Evolutionary conservation across 306 rosid genomes (phyloP).

Genomic region (Ormosia semicastrata): DNA sequence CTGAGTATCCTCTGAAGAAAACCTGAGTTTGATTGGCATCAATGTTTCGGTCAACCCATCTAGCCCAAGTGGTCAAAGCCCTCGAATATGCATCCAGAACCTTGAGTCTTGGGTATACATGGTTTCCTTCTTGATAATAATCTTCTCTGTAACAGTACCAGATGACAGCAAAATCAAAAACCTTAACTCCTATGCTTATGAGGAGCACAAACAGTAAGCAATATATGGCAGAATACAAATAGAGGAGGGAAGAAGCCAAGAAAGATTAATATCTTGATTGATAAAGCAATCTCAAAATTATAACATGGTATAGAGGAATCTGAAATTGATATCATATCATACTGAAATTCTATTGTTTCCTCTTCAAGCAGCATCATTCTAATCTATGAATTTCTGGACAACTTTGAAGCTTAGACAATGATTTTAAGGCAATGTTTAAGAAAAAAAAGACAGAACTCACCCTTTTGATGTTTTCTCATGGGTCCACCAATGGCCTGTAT

Average conservation of each 20-base stretch:
- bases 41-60: constrained; percentile 62
- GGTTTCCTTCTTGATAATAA: constrained; percentile 83
- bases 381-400: neutral
- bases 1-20: constrained; percentile 81
- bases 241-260: neutral
- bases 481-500: constrained; percentile 97
- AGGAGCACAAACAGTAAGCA: neutral
- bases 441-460: constrained; percentile 28
- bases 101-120: constrained; percentile 61
- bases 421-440: neutral
- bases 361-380: neutral
- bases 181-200: neutral
- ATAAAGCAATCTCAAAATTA: neutral
- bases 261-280: neutral
- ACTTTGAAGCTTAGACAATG: neutral
- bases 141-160: constrained; percentile 54
- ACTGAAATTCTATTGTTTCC: neutral
- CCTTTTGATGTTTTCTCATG: constrained; percentile 87
- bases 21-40: constrained; percentile 57
- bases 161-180: neutral
- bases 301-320: neutral
- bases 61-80: constrained; percentile 81
- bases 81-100: constrained; percentile 65
- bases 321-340: neutral
- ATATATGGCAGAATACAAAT: neutral